phyloP scores from a whole-genome alignment of 139 green algal species.

The Gonium pectorale region DNA sequence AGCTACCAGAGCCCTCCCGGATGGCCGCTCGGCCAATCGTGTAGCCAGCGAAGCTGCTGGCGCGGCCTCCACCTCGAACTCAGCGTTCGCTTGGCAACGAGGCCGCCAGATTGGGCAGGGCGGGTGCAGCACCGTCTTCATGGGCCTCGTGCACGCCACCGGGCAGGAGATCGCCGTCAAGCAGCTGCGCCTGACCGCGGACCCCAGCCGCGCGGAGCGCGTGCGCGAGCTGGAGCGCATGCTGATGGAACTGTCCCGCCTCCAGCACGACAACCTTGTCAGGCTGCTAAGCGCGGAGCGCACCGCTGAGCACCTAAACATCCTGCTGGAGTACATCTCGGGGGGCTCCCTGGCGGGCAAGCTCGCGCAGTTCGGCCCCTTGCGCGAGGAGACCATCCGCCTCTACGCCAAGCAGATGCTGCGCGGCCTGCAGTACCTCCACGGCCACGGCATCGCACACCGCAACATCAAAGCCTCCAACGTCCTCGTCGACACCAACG shows the following conservation, averaged over 20 bases:
- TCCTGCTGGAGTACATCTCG: constrained; percentile 97
- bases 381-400: constrained; percentile 74
- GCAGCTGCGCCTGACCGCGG: constrained; percentile 71
- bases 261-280: constrained; percentile 94
- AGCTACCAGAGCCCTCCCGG: too few species aligned
- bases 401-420: constrained; percentile 86
- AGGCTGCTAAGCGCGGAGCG: constrained; percentile 90
- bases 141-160: constrained; percentile 89
- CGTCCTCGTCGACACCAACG: constrained; percentile 92
- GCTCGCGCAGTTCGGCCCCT: constrained; percentile 10
- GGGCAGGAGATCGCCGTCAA: constrained; percentile 97
- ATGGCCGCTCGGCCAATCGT: too few species aligned
- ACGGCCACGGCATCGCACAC: constrained; percentile 90
- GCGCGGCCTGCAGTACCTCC: constrained; percentile 92
- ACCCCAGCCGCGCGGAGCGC: constrained; percentile 73
- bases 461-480: constrained; percentile 89
- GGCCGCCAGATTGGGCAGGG: constrained; percentile 92
- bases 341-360: constrained; percentile 93
- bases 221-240: constrained; percentile 85
- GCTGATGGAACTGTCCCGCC: constrained; percentile 80
- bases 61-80: too few species aligned
- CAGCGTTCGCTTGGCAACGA: constrained; percentile 83
- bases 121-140: constrained; percentile 90
- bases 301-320: constrained; percentile 84
- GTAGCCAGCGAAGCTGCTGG: too few species aligned